A percentile compares a stretch with the other conserved stretches of the same genome.
phyloP scores from a whole-genome alignment of 371 early-diverging fungal species.

The Dichotomocladium elegans region DNA sequence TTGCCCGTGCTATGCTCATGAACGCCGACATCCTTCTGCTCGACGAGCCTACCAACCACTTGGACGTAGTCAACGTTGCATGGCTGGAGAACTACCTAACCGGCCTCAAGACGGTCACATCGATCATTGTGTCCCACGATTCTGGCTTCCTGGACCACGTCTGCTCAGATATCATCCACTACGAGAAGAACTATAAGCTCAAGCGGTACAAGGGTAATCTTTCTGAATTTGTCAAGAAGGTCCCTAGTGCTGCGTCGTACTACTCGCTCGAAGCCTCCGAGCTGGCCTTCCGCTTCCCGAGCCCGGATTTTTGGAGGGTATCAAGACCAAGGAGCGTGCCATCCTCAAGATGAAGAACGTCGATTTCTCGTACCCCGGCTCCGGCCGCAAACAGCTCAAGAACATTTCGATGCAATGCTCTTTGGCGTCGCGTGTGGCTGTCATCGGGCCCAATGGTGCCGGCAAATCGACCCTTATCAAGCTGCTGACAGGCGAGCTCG shows the following conservation, averaged over 20 bases:
- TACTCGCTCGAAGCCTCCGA: conserved; percentile 60
- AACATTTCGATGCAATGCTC: conserved; percentile 63
- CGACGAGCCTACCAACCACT: conserved; percentile 92
- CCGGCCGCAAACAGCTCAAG: conserved; percentile 44
- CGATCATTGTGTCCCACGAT: conserved; percentile 89
- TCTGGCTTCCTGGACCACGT: conserved; percentile 84
- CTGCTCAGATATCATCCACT: conserved; percentile 81
- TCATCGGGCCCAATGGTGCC: conserved; percentile 76
- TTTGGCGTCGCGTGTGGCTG: conserved; percentile 65
- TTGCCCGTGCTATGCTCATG: conserved; percentile 82
- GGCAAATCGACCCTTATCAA: conserved; percentile 84
- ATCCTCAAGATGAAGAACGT: conserved; percentile 63
- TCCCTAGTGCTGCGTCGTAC: conserved; percentile 76
- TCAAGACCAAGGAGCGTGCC: conserved; percentile 71
- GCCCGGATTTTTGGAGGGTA: conserved; percentile 70
- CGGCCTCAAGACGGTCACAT: conserved; percentile 68
- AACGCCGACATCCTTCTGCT: conserved; percentile 83
- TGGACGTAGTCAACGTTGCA: conserved; percentile 78
- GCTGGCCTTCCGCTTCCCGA: conserved; percentile 61
- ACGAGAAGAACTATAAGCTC: conserved; percentile 68
- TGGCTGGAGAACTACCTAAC: conserved; percentile 83
- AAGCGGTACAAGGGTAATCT: conserved; percentile 82
- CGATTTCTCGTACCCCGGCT: no score
- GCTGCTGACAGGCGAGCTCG: conserved; percentile 75
- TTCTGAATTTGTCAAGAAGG: conserved; percentile 76